Evolutionary conservation across 805 yeast genomes (phyloP).

Genomic region (Hanseniaspora singularis): DNA sequence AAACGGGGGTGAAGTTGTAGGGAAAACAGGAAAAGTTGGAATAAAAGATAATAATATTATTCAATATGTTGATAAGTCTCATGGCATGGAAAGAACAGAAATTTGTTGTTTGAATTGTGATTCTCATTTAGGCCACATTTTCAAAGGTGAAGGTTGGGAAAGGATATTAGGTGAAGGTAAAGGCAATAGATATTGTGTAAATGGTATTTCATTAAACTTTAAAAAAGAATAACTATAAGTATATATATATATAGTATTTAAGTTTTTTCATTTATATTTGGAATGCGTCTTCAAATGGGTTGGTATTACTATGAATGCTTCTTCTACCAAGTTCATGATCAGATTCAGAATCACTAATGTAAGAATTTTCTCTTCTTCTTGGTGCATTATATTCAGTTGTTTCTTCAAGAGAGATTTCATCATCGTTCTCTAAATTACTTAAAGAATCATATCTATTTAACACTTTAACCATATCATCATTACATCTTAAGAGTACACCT

Average conservation of each 20-base stretch:
- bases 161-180: slow-evolving; percentile 43
- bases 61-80: slow-evolving; percentile 45
- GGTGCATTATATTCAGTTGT: slow-evolving; percentile 21
- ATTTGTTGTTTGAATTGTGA: slow-evolving; percentile 82
- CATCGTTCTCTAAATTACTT: slow-evolving; percentile 21
- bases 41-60: slow-evolving; percentile 44
- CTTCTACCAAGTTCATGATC: slow-evolving; percentile 18
- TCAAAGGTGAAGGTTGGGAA: slow-evolving; percentile 80
- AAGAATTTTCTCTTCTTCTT: slow-evolving; percentile 12
- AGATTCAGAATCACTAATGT: slow-evolving; percentile 19
- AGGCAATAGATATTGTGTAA: slow-evolving; percentile 89
- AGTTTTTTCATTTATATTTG: slow-evolving; percentile 18
- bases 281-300: slow-evolving; percentile 46
- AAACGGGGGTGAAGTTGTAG: slow-evolving; percentile 1
- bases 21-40: slow-evolving; percentile 10
- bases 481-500: slow-evolving; percentile 80
- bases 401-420: slow-evolving; percentile 29
- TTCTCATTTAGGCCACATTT: slow-evolving; percentile 92
- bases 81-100: slow-evolving; percentile 79
- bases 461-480: slow-evolving; percentile 74
- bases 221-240: slow-evolving; percentile 16
- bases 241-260: background rate
- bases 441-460: slow-evolving; percentile 51
- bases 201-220: slow-evolving; percentile 70
- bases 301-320: slow-evolving; percentile 19